These are phyloP conservation scores for Yamagishiella unicocca DNA, from an alignment of 139 green algal species.

Conservation along the genomic window DNA sequence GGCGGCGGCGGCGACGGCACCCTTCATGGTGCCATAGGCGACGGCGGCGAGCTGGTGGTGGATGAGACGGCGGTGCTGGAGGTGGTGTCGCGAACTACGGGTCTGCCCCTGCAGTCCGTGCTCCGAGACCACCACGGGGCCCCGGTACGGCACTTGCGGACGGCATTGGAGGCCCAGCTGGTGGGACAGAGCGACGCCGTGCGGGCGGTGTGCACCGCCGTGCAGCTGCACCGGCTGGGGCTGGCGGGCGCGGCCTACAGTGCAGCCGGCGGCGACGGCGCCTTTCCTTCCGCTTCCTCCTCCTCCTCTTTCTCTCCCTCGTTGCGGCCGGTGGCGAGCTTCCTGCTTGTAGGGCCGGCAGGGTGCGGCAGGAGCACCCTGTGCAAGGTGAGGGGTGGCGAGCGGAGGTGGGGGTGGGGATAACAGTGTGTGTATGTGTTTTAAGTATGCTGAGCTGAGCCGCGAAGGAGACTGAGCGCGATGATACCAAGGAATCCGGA, in stretches of 20 bases:
- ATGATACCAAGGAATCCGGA: too few species aligned
- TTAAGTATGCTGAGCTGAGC: too few species aligned
- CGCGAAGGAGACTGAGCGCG: too few species aligned
- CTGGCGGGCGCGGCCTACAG: background rate
- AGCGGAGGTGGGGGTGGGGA: background rate
- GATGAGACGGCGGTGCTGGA: slow-evolving; percentile 58
- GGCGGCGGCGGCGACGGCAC: background rate
- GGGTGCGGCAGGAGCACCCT: slow-evolving; percentile 87
- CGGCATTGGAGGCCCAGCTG: slow-evolving; percentile 57
- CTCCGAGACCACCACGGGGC: slow-evolving; percentile 25
- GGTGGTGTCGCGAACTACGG: slow-evolving; percentile 70
- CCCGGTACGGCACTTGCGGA: slow-evolving; percentile 67
- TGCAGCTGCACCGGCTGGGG: slow-evolving; percentile 68
- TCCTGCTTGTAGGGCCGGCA: slow-evolving; percentile 81
- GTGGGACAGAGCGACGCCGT: slow-evolving; percentile 77
- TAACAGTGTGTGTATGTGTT: too few species aligned
- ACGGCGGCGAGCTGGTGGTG: background rate
- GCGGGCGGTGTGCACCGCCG: slow-evolving; percentile 58
- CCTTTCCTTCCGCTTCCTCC: background rate
- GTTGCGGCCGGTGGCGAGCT: slow-evolving; percentile 71
- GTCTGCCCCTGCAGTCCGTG: slow-evolving; percentile 56
- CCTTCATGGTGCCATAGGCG: too few species aligned
- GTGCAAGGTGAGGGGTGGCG: slow-evolving; percentile 61
- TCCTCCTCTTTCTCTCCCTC: background rate
- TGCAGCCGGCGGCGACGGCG: background rate